Evolutionary conservation across 1,139 yeast genomes (phyloP).

Genomic region (Yamadazyma pseudoaaseri): DNA sequence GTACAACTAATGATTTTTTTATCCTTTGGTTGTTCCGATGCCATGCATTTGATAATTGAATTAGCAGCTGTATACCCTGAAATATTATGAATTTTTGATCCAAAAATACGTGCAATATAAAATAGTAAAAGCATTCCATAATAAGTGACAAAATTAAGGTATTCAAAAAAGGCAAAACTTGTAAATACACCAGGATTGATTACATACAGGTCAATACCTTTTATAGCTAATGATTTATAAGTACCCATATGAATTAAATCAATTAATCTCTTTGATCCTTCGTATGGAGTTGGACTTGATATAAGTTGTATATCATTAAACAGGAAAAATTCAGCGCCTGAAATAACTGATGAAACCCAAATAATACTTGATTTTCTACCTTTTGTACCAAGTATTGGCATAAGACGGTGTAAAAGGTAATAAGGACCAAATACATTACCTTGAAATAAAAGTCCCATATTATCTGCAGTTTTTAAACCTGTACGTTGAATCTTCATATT

Average conservation of each 20-base stretch:
- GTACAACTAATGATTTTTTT: slow-evolving; percentile 77
- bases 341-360: slow-evolving; percentile 85
- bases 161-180: slow-evolving; percentile 75
- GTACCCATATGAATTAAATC: slow-evolving; percentile 81
- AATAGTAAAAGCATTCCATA: slow-evolving; percentile 84
- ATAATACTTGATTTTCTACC: slow-evolving; percentile 35
- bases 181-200: slow-evolving; percentile 95
- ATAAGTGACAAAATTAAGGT: slow-evolving; percentile 72
- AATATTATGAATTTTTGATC: slow-evolving; percentile 86
- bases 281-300: slow-evolving; percentile 69
- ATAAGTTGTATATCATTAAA: slow-evolving; percentile 73
- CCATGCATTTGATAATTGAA: slow-evolving; percentile 55
- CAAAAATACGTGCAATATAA: slow-evolving; percentile 77
- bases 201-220: slow-evolving; percentile 67
- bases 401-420: slow-evolving; percentile 65
- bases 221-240: slow-evolving; percentile 44
- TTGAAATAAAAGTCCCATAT: slow-evolving; percentile 85
- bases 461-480: slow-evolving; percentile 72
- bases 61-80: slow-evolving; percentile 88
- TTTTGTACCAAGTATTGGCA: slow-evolving; percentile 40
- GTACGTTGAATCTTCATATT: slow-evolving; percentile 76
- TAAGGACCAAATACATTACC: slow-evolving; percentile 96
- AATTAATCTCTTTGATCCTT: slow-evolving; percentile 86
- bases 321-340: slow-evolving; percentile 68
- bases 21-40: slow-evolving; percentile 42